Evolutionary conservation across 352 stramenopile species (phyloP).

Genomic region (Phytopythium sindhum): DNA sequence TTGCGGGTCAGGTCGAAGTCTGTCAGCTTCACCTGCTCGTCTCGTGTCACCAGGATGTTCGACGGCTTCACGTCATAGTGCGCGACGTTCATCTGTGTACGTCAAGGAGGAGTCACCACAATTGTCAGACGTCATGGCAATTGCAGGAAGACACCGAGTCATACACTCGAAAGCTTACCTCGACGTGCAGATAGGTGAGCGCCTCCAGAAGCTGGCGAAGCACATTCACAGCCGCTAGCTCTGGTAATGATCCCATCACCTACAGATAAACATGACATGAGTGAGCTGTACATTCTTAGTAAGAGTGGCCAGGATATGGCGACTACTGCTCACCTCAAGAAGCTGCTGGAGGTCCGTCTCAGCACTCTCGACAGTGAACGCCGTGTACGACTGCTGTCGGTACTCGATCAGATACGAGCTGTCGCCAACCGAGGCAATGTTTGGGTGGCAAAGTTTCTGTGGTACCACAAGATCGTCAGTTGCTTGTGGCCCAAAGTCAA

Average conservation of each 20-base stretch:
- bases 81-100: conserved; percentile 54
- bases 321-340: conserved; percentile 42
- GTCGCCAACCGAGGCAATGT: conserved; percentile 67
- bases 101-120: background rate
- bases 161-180: conserved; percentile 32
- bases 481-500: conserved; percentile 8
- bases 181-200: conserved; percentile 68
- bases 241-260: conserved; percentile 61
- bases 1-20: conserved; percentile 88
- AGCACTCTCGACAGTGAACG: conserved; percentile 69
- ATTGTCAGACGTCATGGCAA: conserved; percentile 2
- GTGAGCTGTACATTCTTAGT: background rate
- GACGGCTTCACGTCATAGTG: conserved; percentile 96
- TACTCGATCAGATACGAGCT: conserved; percentile 62
- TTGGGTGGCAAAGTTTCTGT: conserved; percentile 63
- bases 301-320: background rate
- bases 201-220: conserved; percentile 62
- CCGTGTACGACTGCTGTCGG: conserved; percentile 68
- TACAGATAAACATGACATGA: conserved; percentile 10
- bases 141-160: background rate
- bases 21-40: conserved; percentile 88
- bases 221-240: conserved; percentile 56
- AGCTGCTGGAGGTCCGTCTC: conserved; percentile 71
- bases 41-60: conserved; percentile 93
- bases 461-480: background rate